These are phyloP conservation scores for Rhodomyrtus psidioides DNA, from an alignment of 441 rosid genomes.

Conservation along the genomic window DNA sequence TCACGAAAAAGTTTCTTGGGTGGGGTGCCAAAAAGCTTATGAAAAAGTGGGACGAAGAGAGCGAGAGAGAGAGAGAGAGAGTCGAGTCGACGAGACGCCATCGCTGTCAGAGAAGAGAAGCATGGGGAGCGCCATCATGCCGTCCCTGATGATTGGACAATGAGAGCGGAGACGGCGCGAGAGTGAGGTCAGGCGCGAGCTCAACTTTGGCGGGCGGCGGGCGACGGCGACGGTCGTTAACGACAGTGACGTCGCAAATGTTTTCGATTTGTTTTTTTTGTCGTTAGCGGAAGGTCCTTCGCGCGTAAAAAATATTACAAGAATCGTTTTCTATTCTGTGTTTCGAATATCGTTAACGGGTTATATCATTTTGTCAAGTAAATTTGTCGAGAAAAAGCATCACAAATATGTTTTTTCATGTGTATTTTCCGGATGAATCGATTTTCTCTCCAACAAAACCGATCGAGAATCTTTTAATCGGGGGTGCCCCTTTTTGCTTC, in stretches of 20 bases:
- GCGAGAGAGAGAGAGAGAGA: neutral
- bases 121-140: neutral
- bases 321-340: too few relatives aligned
- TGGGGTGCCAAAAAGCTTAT: neutral
- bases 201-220: neutral
- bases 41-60: neutral
- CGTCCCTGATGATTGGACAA: neutral
- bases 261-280: neutral
- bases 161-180: neutral
- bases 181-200: neutral
- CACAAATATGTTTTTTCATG: too few relatives aligned
- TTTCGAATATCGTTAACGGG: too few relatives aligned
- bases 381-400: too few relatives aligned
- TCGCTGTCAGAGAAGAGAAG: neutral
- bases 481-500: accelerated
- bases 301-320: neutral
- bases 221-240: neutral
- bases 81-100: neutral
- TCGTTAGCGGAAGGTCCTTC: neutral
- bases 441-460: neutral
- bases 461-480: accelerated
- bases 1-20: neutral
- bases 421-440: neutral
- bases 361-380: too few relatives aligned
- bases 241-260: neutral